phyloP scores from a whole-genome alignment of 306 rosid genomes.

The Gastrolobium bilobum region DNA sequence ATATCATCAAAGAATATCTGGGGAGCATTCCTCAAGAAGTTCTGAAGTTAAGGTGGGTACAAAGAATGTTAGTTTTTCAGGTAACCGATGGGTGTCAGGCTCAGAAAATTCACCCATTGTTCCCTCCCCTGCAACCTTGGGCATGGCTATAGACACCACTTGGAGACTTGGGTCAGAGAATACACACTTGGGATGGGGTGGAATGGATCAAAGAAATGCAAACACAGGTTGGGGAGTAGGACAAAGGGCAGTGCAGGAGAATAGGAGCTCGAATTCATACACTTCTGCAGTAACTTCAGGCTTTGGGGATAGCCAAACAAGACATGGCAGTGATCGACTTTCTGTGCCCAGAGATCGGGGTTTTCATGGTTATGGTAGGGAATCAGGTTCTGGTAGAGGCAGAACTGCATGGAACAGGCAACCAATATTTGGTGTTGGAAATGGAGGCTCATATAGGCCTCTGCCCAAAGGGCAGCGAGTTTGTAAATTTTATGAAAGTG shows the following conservation, averaged over 20 bases:
- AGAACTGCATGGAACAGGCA: slow-evolving; percentile 71
- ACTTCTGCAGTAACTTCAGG: slow-evolving; percentile 51
- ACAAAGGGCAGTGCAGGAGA: slow-evolving; percentile 57
- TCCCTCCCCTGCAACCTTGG: slow-evolving; percentile 60
- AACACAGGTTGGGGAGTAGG: slow-evolving; percentile 61
- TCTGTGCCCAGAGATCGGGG: slow-evolving; percentile 67
- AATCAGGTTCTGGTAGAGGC: slow-evolving; percentile 62
- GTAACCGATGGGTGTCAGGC: slow-evolving; percentile 63
- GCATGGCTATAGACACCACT: slow-evolving; percentile 58
- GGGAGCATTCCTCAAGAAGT: slow-evolving; percentile 60
- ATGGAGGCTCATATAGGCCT: slow-evolving; percentile 66
- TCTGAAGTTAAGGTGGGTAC: slow-evolving; percentile 61
- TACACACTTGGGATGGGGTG: slow-evolving; percentile 60
- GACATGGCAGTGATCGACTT: slow-evolving; percentile 65
- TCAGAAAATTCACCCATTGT: slow-evolving; percentile 58
- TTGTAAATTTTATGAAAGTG: slow-evolving; percentile 87
- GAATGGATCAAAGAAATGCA: slow-evolving; percentile 59
- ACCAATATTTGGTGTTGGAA: slow-evolving; percentile 57
- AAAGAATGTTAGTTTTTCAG: slow-evolving; percentile 63
- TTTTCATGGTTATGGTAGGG: slow-evolving; percentile 67
- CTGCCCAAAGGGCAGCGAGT: slow-evolving; percentile 81
- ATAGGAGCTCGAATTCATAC: slow-evolving; percentile 57
- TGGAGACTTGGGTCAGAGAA: slow-evolving; percentile 76
- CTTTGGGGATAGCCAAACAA: slow-evolving; percentile 66
- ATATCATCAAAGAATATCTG: slow-evolving; percentile 64